A percentile compares a stretch with the other conserved stretches of the same genome.
Evolutionary conservation across 345 rosid species (phyloP).

Genomic region (Triadica sebifera): DNA sequence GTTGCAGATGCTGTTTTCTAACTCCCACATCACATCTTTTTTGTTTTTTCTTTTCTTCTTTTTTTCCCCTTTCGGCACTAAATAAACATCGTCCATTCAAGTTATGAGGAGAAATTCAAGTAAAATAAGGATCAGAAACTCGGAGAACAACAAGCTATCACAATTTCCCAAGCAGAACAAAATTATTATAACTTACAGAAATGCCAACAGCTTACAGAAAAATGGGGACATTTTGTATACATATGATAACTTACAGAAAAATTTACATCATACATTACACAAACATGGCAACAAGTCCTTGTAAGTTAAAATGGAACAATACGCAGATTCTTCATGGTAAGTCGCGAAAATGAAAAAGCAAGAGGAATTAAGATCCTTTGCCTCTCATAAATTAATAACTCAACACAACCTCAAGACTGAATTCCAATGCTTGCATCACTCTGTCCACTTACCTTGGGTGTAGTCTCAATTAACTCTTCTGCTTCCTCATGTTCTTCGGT

Average conservation of each 20-base stretch:
- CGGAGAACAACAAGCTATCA: not conserved
- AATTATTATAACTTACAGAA: constrained; percentile 4
- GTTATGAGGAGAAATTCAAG: no score
- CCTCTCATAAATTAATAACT: constrained; percentile 37
- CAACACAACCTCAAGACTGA: constrained; percentile 34
- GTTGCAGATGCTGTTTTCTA: not conserved
- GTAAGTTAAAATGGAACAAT: constrained; percentile 29
- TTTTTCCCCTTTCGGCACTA: no score
- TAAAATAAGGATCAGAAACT: not conserved
- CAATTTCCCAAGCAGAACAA: not conserved
- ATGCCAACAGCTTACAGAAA: constrained; percentile 19
- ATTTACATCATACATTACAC: constrained; percentile 52
- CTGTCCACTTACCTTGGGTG: constrained; percentile 28
- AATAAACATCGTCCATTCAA: no score
- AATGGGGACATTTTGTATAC: constrained; percentile 28
- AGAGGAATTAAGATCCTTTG: constrained; percentile 15
- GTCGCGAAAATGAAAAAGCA: constrained; percentile 19
- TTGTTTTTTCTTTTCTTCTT: not conserved
- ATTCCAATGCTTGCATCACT: constrained; percentile 25
- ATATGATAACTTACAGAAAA: constrained; percentile 41
- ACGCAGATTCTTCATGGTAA: constrained; percentile 33
- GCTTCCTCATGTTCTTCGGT: constrained; percentile 14
- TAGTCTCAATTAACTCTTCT: constrained; percentile 31
- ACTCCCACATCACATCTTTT: no score
- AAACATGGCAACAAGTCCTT: constrained; percentile 32